Base-by-base conservation (phyloP, 106 monocot species). In the Dactylorhiza incarnata region DNA sequence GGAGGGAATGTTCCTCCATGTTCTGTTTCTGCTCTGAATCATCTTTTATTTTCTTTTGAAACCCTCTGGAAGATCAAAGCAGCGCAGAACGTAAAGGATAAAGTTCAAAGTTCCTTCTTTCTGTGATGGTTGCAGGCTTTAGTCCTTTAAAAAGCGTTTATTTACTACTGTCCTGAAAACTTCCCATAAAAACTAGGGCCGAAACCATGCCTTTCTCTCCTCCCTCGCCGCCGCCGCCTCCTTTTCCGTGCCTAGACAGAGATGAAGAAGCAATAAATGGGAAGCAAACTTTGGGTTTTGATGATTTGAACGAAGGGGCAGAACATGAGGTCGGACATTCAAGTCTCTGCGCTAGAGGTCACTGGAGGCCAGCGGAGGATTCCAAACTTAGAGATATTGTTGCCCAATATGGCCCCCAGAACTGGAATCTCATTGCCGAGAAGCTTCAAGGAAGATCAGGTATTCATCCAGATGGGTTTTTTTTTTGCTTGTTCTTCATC, bases 391-490 rank as follows among this genome's bases (percentile, higher is more conserved):
- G 74, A 69, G 92, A 90, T 25, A 92, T 93, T 51, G 95, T 95
- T 4, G 77, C 92, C 48, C 88, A 82, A 24, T 74, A 78, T 76
- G 95, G 95, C 47, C 90, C 95, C 48, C 95, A 90, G 45, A 95
- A 95, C 87, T 95, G 95, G 92, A 95, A 92, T 68, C 76, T 93
- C 63, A 95, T 95, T 55, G 95, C 92, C 49, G 86, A 93, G 79
- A 89, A 90, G 47, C 90, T 95, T 4, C 81, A 93, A 63, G 92
- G 92, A 1, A 90, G 95, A 95, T 95, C 92, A 81, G 95, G 95
- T 93, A 75, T 48, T 44, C 9, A 12, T 43, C 29, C 7, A 7
- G 37, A 26, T 20, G 48, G 45, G n/a, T n/a, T n/a, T 19, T 20
- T 43, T 11, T 61, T 65, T 10, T 6, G 2, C 14, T 8, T 14